Conservation (phyloP, 164 flowering plant genomes). For the Chimonanthus praecox region DNA sequence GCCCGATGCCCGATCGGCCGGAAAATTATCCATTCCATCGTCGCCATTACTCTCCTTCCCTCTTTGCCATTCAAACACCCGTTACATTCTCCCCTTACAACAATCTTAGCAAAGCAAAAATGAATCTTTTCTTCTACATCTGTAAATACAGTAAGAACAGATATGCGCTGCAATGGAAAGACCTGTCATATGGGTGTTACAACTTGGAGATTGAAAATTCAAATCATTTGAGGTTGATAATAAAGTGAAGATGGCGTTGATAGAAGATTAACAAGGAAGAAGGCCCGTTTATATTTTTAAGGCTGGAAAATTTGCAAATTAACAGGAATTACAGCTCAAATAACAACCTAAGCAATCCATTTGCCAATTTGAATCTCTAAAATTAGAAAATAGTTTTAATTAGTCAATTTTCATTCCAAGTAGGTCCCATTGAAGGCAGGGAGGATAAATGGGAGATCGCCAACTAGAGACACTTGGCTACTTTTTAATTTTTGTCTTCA, state of each 20-base stretch:
- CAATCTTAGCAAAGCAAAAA: background rate
- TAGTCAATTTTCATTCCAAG: too few relatives aligned
- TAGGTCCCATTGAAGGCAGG: too few relatives aligned
- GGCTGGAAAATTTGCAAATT: background rate
- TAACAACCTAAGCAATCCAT: too few relatives aligned
- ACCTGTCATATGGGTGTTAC: background rate
- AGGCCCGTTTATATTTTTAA: background rate
- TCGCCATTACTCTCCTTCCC: background rate
- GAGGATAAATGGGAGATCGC: too few relatives aligned
- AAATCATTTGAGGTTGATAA: background rate
- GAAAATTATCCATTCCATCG: conserved; percentile 22
- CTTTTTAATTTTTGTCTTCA: too few relatives aligned
- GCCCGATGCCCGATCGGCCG: conserved; percentile 40
- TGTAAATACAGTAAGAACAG: background rate
- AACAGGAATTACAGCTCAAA: too few relatives aligned
- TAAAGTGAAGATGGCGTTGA: background rate
- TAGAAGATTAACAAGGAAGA: background rate
- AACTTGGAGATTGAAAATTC: conserved; percentile 1
- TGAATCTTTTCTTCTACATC: background rate
- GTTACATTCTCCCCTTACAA: background rate
- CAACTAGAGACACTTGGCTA: too few relatives aligned
- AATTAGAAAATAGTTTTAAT: too few relatives aligned
- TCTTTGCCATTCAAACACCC: background rate
- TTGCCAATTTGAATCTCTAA: too few relatives aligned
- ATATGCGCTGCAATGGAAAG: background rate